Evolutionary conservation across 1,284 basidiomycete species (phyloP), one percentile per base, ranked within the genome.

Genomic region (Wallemia mellicola): DNA sequence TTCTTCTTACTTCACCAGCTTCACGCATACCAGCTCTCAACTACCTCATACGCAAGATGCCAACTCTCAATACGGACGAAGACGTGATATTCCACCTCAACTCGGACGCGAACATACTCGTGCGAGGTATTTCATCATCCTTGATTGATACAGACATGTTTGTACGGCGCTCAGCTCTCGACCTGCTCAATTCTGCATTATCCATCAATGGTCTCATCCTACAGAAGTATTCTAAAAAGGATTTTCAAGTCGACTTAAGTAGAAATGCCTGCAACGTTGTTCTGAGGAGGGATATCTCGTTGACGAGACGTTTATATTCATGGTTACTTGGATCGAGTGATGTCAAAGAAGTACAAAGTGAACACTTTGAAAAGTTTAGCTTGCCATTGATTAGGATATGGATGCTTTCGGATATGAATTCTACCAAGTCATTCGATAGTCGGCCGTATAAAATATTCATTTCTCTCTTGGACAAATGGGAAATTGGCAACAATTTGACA

Each of bases 391-490:
- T 17, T 28, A 32, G 17, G 3, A 28, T 24, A 22, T 24, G 28
- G 15, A 56, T 57, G 22, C 17, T 11, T 2, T 7, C 24, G 2
- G 27, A 28, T n/a, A 58, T 59, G 25, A 17, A 22, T 15, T 79
- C 78, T 0, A 72, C 75, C 57, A 81, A 87, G 61, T 79, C 81
- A 61, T 74, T 80, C 0, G 82, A 83, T 62, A 79, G 82, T 0
- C 78, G 83, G 19, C 87, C 94, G 0, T 96, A 88, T 76, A 91
- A 91, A 69, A 84, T 96, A 57, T 92, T 95, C 68, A 80, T 96
- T 27, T 91, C 89, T 0, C 70, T 98, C 19, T 73, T 96, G 63
- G 94, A 99, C 70, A 94, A 94, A 69, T 95, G 87, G 84, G 89
- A 95, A 69, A 82, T 98, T 59, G 92, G 92, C 0, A 78, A 79